Conservation (phyloP, 352 stramenopile species). For the Phytophthora ramorum region DNA sequence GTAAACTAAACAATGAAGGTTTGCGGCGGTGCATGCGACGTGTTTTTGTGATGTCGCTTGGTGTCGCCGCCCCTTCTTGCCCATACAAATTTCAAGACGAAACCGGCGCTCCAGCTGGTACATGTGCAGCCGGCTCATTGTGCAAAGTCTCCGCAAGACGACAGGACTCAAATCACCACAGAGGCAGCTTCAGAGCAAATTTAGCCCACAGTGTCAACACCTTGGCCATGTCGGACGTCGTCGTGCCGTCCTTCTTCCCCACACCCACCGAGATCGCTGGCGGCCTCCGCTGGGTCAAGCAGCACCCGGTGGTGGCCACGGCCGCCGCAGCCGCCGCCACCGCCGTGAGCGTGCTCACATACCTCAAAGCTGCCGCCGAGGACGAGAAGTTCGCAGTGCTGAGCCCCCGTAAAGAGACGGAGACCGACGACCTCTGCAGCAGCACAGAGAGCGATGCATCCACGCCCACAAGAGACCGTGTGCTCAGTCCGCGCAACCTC, state of each 20-base stretch:
- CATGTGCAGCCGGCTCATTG: slow-evolving; percentile 12
- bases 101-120: slow-evolving; percentile 12
- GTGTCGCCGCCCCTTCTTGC: slow-evolving; percentile 22
- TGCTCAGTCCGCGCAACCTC: slow-evolving; percentile 37
- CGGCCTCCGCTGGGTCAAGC: slow-evolving; percentile 72
- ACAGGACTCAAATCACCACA: neutral
- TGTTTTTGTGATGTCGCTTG: slow-evolving; percentile 37
- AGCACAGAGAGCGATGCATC: slow-evolving; percentile 75
- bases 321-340: slow-evolving; percentile 72
- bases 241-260: slow-evolving; percentile 79
- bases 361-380: slow-evolving; percentile 53
- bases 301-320: slow-evolving; percentile 76
- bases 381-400: slow-evolving; percentile 29
- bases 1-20: neutral
- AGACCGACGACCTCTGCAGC: slow-evolving; percentile 62
- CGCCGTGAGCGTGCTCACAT: slow-evolving; percentile 72
- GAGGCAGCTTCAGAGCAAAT: too few relatives aligned
- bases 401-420: slow-evolving; percentile 16
- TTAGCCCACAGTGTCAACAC: slow-evolving; percentile 6
- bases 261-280: slow-evolving; percentile 82
- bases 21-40: slow-evolving; percentile 29
- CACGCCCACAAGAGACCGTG: slow-evolving; percentile 45
- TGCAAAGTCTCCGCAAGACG: slow-evolving; percentile 27
- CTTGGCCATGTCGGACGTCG: slow-evolving; percentile 61
- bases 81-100: slow-evolving; percentile 33